These are phyloP conservation scores for Leptomonas pyrrhocoris DNA, from an alignment of 208 protist genomes.

Conservation along the genomic window DNA sequence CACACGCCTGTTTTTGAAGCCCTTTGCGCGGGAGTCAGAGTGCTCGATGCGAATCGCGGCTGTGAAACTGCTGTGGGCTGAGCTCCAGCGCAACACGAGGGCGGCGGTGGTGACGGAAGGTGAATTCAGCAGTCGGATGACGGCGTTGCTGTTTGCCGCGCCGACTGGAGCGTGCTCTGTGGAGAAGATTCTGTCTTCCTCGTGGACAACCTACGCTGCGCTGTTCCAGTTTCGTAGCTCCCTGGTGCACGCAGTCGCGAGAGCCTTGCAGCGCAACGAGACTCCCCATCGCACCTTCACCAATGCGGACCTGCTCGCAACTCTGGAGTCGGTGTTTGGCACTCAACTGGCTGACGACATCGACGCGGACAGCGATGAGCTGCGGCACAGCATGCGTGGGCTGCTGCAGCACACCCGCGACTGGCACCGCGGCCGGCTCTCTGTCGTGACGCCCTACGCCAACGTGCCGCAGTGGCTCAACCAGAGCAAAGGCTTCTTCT, in stretches of 20 bases:
- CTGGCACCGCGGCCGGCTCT: slow-evolving; percentile 19
- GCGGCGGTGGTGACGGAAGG: slow-evolving; percentile 1
- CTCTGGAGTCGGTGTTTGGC: slow-evolving; percentile 7
- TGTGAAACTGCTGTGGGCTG: slow-evolving; percentile 22
- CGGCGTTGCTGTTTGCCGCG: slow-evolving; percentile 19
- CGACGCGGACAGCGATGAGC: slow-evolving; percentile 27
- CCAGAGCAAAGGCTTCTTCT: slow-evolving; percentile 23
- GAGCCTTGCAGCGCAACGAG: too few species aligned
- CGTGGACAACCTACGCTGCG: slow-evolving; percentile 2
- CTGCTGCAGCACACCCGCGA: slow-evolving; percentile 20
- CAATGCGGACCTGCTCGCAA: slow-evolving; percentile 13
- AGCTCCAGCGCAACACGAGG: slow-evolving; percentile 8
- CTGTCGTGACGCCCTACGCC: slow-evolving; percentile 15
- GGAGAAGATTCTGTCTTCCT: slow-evolving; percentile 13
- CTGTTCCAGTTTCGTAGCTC: slow-evolving; percentile 18
- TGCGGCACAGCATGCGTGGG: slow-evolving; percentile 28
- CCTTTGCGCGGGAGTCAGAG: slow-evolving; percentile 14
- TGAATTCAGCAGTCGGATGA: neutral
- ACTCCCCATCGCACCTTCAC: too few species aligned
- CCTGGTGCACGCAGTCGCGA: slow-evolving; percentile 13
- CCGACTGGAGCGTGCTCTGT: slow-evolving; percentile 6
- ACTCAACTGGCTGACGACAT: slow-evolving; percentile 9
- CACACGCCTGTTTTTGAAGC: slow-evolving; percentile 25
- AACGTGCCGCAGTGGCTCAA: slow-evolving; percentile 27
- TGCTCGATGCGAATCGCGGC: slow-evolving; percentile 22